Evolutionary conservation across 305 asterid genomes (phyloP), one percentile per base, ranked within the genome.

Genomic region (Plantago coronopus): DNA sequence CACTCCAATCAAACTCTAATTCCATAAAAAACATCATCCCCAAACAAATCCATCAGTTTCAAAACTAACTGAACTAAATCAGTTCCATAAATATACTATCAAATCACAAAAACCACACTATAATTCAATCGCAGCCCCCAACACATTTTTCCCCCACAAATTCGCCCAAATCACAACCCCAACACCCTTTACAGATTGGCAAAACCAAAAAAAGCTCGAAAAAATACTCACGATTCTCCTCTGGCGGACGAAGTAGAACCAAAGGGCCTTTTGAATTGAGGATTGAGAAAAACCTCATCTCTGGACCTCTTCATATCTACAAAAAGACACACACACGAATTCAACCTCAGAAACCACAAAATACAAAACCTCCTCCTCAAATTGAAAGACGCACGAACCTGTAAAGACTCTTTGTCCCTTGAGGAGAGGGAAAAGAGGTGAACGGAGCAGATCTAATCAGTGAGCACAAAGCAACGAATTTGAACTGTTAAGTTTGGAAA

Each of bases 251-350:
- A 78, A 53, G 93, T 73, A 50, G 88, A 76, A 58, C 75, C 80
- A 51, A 81, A 74, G 34, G 83, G 88, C 63, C 91, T 78, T 78
- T 83, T 83, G 54, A 88, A 79, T 74, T 79, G 91, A 65, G 89
- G 84, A 73, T 70, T 82, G 64, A 71, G 69, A 53, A 48, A 74
- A 54, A 67, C 84, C 65, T 88, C 95, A 59, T 88, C 96, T 68
- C 95, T 66, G 58, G 75, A 67, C 68, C 96, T 79, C 82, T 88
- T 88, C 96, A 88, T 88, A 65, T 69, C 78, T 71, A 67, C 67
- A 72, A 6, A 19, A 18, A 38, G 0, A 17, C 16, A 46, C 4
- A 5, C 1, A 51, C 22, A 7, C 1, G 8, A 53, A 37, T 53
- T 25, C 20, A 23, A 5, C 8, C 15, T 23, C 13, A 18, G 5